phyloP scores from a whole-genome alignment of 78 protist genomes.

The Emiliania huxleyi region DNA sequence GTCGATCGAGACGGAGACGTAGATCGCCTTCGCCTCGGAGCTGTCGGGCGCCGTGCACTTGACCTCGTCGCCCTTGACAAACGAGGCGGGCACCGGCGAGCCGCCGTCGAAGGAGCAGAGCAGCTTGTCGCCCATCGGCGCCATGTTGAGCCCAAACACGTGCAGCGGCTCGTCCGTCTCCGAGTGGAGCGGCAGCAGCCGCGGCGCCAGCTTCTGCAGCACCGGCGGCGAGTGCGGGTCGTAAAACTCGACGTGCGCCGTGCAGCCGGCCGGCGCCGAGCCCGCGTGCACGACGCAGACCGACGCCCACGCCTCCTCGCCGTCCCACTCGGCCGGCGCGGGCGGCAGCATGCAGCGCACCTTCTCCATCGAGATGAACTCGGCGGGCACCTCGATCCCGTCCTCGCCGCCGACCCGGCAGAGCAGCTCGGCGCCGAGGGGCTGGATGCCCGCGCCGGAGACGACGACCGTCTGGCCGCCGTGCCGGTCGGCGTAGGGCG shows the following conservation, averaged over 20 bases:
- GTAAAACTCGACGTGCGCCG: not conserved
- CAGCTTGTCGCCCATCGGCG: not conserved
- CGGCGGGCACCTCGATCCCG: not conserved
- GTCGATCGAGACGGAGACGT: not conserved
- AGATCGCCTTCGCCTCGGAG: not conserved
- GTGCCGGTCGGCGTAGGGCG: conserved; percentile 7
- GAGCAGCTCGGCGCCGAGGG: not conserved
- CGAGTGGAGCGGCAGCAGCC: not conserved
- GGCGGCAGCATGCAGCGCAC: not conserved
- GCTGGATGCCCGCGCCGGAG: not conserved
- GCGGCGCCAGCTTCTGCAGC: not conserved
- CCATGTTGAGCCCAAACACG: not conserved
- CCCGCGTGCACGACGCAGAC: not conserved
- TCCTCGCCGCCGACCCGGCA: not conserved
- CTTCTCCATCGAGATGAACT: not conserved
- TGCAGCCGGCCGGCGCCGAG: not conserved
- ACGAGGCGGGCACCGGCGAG: not conserved
- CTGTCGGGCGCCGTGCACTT: not conserved
- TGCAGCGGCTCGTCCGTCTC: not conserved
- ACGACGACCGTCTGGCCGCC: not conserved
- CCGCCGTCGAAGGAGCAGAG: not conserved
- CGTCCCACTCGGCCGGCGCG: not conserved
- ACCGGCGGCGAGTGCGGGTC: not conserved
- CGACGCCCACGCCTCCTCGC: not conserved
- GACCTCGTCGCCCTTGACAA: not conserved